Base-by-base conservation (phyloP, 129 eudicot species). In the Tanacetum coccineum region DNA sequence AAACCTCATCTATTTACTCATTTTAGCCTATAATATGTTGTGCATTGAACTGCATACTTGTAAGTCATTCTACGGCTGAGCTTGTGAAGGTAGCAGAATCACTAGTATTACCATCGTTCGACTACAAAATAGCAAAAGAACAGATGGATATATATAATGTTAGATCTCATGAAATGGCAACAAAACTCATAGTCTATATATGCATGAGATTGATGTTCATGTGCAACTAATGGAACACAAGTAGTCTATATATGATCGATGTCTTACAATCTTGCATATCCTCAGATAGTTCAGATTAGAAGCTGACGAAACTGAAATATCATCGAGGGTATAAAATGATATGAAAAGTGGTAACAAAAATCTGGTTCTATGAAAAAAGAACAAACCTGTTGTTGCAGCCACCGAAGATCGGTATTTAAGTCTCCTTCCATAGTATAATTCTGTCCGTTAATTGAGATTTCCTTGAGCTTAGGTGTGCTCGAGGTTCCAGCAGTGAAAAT, bases 361-460 rank as follows among this genome's bases (percentile, higher is more conserved):
- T 20, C 44, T 55, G 26, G 4, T 50, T 40, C 15, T 22, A 50
- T 28, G 15, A 48, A 32, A 13, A 26, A 52, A 45, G 19, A 42
- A 59, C 75, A n/a, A 58, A 72, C 76, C 76, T 72, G 62, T 36
- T 62, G 76, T 50, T 72, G 76, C 40, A 52, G 22, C 42, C 40
- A 0, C 17, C 13, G 18, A 11, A 72, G 70, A 53, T 50, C 70
- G 4, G 53, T 61, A 62, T 72, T 62, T 13, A 72, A 12, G 42
- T 72, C 76, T 61, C 70, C 62, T 40, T 72, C 47, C 22, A 72
- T 11, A 7, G 62, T 62, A 51, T 72, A 53, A 51, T 50, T 72
- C 39, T 4, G 39, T 72, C 69, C 68, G 61, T 72, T 72, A 32
- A 72, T 61, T 2, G 42, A 49, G 11, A 71, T 61, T 25, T 71